Base-by-base conservation (phyloP, 1,284 basidiomycete genomes). In the Cryptococcus sp. region DNA sequence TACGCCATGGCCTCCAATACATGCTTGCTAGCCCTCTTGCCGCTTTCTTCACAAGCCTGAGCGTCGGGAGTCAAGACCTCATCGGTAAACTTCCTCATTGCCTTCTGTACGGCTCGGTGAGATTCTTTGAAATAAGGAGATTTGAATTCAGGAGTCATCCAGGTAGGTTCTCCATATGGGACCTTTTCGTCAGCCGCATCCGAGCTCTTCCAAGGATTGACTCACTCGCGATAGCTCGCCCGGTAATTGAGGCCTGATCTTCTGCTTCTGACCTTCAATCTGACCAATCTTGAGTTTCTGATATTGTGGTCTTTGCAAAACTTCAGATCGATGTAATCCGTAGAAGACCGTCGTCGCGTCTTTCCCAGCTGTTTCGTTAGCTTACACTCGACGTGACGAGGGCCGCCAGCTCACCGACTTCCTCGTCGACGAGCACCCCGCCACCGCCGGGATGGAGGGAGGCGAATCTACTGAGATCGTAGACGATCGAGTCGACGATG, bases 301-400 rank as follows among this genome's bases (percentile, higher is more conserved):
- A 66, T 88, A 90, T 68, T 86, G 84, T 7, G 85, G 85, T 58
- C 83, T 83, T 60, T 80, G 76, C 47, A 93, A 81, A 14, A 92
- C 81, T 62, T 91, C 88, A 54, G 83, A 81, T 32, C 87, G 79
- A 70, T 93, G 90, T 42, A 93, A 80, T 43, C 85, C 83, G 65
- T 85, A 92, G 78, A 92, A 92, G 2, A 81, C 83, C 49, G 90
- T 86, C 0, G 90, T 91, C 3, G 87, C 88, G 68, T 93, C 89
- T 69, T 87, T 80, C 4, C 87, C 88, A 53, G 85, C 86, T 84
- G 43, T 11, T 34, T 9, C 13, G 25, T 28, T 3, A 25, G 41
- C 10, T 23, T 21, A 24, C 7, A 16, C 39, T 31, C 14, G 37
- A 19, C 9, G 14, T 21, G 9, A 19, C 28, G 24, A 18, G 37